Conservation (phyloP, 371 early-diverging fungal species). For the Saksenaea oblongispora region DNA sequence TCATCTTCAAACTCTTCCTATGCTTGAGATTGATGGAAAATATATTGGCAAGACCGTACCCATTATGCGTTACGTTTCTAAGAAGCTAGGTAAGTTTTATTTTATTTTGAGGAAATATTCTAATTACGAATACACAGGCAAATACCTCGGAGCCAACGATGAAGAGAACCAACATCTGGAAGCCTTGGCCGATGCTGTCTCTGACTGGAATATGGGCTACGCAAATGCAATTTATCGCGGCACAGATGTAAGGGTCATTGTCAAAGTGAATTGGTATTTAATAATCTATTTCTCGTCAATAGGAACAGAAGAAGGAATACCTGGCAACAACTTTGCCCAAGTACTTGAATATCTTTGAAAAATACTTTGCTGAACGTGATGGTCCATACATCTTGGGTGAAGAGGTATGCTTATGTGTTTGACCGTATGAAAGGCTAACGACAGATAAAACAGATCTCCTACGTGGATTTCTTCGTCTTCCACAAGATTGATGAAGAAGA, state of each 20-base stretch:
- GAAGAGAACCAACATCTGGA: conserved; percentile 27
- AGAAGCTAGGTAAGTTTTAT: conserved; percentile 19
- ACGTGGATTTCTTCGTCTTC: conserved; percentile 29
- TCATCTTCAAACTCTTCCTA: conserved; percentile 21
- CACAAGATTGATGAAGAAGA: conserved; percentile 19
- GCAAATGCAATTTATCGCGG: background rate
- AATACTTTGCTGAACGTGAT: background rate
- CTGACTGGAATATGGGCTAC: conserved; percentile 5
- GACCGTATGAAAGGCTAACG: background rate
- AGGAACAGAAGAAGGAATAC: conserved; percentile 10
- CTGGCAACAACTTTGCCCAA: background rate
- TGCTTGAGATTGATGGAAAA: conserved; percentile 21
- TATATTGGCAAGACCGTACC: conserved; percentile 20
- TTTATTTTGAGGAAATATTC: background rate
- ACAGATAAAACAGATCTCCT: conserved; percentile 13
- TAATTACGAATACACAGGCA: conserved; percentile 6
- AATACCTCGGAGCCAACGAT: conserved; percentile 24
- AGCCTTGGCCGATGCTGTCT: conserved; percentile 1
- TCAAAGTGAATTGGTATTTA: background rate
- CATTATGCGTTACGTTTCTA: conserved; percentile 19
- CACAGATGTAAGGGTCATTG: background rate
- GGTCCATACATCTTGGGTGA: conserved; percentile 32
- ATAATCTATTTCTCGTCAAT: background rate
- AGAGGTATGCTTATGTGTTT: conserved; percentile 1
- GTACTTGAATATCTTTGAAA: conserved; percentile 7